Evolutionary conservation across 2,329 filamentous ascomycete genomes (phyloP), one percentile per base, ranked within the genome.

Genomic region (Coniochaeta hoffmannii): DNA sequence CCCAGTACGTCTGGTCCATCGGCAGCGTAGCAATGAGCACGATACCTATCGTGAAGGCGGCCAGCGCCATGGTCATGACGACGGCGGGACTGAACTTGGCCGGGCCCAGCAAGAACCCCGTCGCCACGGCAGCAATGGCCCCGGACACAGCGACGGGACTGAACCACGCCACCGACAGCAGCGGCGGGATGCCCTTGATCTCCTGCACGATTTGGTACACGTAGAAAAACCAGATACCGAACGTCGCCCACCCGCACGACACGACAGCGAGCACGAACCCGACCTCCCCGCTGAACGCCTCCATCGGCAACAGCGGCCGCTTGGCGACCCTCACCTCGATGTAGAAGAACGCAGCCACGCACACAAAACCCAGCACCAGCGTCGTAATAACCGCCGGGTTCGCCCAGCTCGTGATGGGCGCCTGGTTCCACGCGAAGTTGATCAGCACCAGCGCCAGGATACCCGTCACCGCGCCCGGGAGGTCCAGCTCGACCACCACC

Each of bases 361-460:
- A 64, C 1, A 82, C 46, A 3, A 78, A 54, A 3, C 80, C 81
- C 15, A 83, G 53, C 53, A 83, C 75, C 7, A 85, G 70, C 3
- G 76, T 63, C 2, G 75, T 64, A 60, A 77, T 78, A 32, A 80
- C 72, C 59, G 82, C 80, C 1, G 77, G 68, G 24, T 70, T 65
- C 5, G 65, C 53, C 80, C 81, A 84, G 1, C 78, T 76, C 7
- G 75, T 76, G 1, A 78, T 68, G 0, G 77, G 74, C 1, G 77
- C 80, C 62, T 84, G 80, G 60, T 84, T 84, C 79, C 79, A 83
- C 1, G 80, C 77, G 54, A 84, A 75, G 63, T 83, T 84, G 64
- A 83, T 69, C 4, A 85, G 67, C 1, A 83, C 69, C 34, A 85
- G 68, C 1, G 72, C 76, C 0, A 71, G 68, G 24, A 83, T 71